A percentile compares a stretch with the other conserved stretches of the same genome.
Conservation (phyloP, 441 rosid species). For the Viola pubescens region DNA sequence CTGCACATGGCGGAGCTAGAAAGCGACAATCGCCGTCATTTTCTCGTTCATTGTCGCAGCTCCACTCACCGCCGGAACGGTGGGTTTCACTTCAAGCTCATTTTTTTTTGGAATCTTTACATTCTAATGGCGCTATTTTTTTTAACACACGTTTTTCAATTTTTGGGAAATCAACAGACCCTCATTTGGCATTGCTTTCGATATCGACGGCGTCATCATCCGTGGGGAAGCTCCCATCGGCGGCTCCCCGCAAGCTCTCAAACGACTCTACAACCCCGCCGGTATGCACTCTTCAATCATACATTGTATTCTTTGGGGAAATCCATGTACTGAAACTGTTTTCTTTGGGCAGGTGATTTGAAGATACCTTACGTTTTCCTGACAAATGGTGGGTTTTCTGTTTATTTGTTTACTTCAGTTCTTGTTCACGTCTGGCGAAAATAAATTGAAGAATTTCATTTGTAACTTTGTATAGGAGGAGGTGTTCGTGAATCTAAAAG, state of each 20-base stretch:
- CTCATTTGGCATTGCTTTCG: constrained; percentile 65
- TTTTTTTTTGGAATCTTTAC: background rate
- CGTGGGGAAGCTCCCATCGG: constrained; percentile 62
- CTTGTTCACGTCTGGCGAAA: background rate
- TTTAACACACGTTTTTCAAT: background rate
- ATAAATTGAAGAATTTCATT: background rate
- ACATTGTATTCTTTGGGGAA: background rate
- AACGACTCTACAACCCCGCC: constrained; percentile 33
- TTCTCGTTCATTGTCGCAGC: constrained; percentile 29
- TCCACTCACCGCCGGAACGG: constrained; percentile 13
- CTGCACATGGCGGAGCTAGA: constrained; percentile 15
- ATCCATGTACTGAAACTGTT: background rate
- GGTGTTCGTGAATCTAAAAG: constrained; percentile 75
- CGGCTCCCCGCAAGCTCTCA: constrained; percentile 51
- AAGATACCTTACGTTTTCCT: constrained; percentile 23
- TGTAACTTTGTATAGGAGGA: constrained; percentile 44
- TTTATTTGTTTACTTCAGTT: background rate
- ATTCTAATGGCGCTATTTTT: background rate
- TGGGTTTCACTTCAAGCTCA: background rate
- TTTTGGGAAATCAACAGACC: constrained; percentile 22
- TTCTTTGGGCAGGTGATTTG: constrained; percentile 4
- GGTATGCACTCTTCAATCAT: background rate
- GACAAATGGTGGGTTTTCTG: constrained; percentile 55
- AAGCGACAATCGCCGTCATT: constrained; percentile 7
- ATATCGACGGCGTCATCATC: constrained; percentile 69